These are phyloP conservation scores for Diaporthe amygdali DNA, from an alignment of 2,329 filamentous ascomycete species.

Conservation along the genomic window DNA sequence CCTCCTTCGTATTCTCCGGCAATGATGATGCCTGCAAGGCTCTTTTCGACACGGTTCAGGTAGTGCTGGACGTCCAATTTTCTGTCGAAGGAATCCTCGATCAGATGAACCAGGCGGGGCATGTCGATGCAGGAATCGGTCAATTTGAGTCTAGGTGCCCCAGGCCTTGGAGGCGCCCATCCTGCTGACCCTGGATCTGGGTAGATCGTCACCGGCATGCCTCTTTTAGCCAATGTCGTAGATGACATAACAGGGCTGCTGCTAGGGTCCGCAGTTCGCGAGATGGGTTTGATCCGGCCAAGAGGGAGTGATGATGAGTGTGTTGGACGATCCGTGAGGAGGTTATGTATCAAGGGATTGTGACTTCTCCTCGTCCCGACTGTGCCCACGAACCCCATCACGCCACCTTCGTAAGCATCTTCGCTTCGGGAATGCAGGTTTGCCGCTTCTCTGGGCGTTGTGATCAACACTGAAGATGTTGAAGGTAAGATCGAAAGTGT, in stretches of 20 bases:
- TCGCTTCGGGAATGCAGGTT: constrained; percentile 43
- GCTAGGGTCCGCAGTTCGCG: constrained; percentile 18
- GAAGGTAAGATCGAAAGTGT: constrained; percentile 79
- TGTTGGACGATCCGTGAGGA: constrained; percentile 92
- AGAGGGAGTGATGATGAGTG: constrained; percentile 89
- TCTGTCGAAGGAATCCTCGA: constrained; percentile 90
- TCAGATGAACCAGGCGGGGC: constrained; percentile 80
- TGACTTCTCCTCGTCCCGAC: constrained; percentile 60
- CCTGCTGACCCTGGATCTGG: constrained; percentile 69
- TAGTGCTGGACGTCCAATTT: constrained; percentile 86
- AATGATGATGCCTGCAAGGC: constrained; percentile 89
- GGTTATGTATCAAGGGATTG: constrained; percentile 93
- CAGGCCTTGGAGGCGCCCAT: constrained; percentile 72
- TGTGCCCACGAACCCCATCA: constrained; percentile 53
- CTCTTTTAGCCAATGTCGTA: constrained; percentile 86
- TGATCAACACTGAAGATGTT: constrained; percentile 86
- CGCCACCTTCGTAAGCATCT: constrained; percentile 43
- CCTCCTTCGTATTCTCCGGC: constrained; percentile 97
- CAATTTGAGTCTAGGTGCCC: constrained; percentile 67
- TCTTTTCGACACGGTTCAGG: constrained; percentile 77
- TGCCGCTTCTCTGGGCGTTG: constrained; percentile 84
- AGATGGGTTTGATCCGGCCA: constrained; percentile 59
- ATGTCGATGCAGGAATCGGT: constrained; percentile 85
- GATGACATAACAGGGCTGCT: constrained; percentile 38
- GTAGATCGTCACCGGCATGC: constrained; percentile 86